Conservation (phyloP, 495 filamentous ascomycete genomes). For the Aspergillus incahuasiensis region DNA sequence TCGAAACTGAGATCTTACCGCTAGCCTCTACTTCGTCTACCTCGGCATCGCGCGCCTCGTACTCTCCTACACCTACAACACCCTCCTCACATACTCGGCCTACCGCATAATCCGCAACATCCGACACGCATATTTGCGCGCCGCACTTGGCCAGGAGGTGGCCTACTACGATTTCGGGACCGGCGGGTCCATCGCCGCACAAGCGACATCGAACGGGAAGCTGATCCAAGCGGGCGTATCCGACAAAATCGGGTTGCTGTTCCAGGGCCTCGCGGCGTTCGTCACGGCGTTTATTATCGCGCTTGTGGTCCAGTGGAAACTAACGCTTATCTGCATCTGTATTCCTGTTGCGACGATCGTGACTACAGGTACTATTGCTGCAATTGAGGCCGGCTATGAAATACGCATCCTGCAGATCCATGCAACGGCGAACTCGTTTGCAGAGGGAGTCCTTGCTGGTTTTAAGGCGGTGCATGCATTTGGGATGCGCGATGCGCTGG, state of each 20-base stretch:
- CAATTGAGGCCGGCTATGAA: constrained; percentile 72
- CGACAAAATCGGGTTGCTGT: constrained; percentile 73
- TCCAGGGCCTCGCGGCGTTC: constrained; percentile 75
- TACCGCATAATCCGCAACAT: constrained; percentile 5
- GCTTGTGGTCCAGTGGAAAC: constrained; percentile 78
- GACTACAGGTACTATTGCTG: constrained; percentile 62
- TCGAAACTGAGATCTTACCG: too few species aligned
- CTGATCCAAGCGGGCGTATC: constrained; percentile 84
- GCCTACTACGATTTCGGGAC: constrained; percentile 89
- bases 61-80: constrained; percentile 4
- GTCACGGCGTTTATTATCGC: constrained; percentile 81
- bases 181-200: constrained; percentile 86
- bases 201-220: constrained; percentile 87
- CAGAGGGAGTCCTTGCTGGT: constrained; percentile 90
- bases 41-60: constrained; percentile 1
- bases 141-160: constrained; percentile 85
- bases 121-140: neutral
- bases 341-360: constrained; percentile 64
- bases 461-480: constrained; percentile 89
- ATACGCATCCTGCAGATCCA: constrained; percentile 72
- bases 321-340: constrained; percentile 77
- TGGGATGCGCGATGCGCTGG: constrained; percentile 81
- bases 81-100: constrained; percentile 1
- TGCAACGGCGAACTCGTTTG: constrained; percentile 78
- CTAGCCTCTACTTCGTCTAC: constrained; percentile 4